Evolutionary conservation across 2,329 filamentous ascomycete species (phyloP).

Genomic region (Cercospora sp.): DNA sequence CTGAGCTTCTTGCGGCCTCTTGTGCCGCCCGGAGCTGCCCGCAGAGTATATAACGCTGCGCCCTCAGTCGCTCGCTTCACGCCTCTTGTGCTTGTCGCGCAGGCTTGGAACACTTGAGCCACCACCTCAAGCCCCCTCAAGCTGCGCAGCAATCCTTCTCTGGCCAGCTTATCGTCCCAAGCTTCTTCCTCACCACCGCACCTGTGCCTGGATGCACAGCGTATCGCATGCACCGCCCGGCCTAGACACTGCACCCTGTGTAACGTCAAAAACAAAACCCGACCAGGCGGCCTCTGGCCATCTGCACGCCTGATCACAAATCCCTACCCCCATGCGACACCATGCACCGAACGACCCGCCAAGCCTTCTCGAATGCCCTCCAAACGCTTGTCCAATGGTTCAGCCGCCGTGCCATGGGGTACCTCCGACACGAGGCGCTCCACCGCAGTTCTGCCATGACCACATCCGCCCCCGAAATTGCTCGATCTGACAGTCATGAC

Average conservation of each 20-base stretch:
- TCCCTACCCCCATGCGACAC: neutral
- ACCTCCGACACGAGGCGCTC: neutral
- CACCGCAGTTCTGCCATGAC: neutral
- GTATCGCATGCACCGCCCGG: neutral
- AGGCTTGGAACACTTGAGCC: neutral
- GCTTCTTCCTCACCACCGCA: constrained; percentile 20
- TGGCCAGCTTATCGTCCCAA: constrained; percentile 5
- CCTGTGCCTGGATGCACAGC: neutral
- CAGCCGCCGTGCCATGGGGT: neutral
- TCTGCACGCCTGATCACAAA: neutral
- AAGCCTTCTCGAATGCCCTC: constrained; percentile 3
- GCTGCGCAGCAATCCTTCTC: constrained; percentile 1
- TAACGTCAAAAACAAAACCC: neutral
- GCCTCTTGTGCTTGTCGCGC: neutral
- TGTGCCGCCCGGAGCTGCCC: neutral
- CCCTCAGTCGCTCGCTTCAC: neutral
- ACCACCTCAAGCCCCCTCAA: neutral
- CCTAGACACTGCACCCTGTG: neutral
- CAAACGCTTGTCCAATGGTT: neutral
- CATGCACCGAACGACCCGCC: neutral
- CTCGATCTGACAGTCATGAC: neutral
- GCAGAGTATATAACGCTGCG: neutral
- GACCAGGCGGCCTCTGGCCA: neutral
- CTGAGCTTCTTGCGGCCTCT: neutral
- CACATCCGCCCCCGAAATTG: neutral